A percentile compares a stretch with the other conserved stretches of the same genome.
Conservation (phyloP, 2,329 filamentous ascomycete species). For the Phyllosticta paracitricarpa region DNA sequence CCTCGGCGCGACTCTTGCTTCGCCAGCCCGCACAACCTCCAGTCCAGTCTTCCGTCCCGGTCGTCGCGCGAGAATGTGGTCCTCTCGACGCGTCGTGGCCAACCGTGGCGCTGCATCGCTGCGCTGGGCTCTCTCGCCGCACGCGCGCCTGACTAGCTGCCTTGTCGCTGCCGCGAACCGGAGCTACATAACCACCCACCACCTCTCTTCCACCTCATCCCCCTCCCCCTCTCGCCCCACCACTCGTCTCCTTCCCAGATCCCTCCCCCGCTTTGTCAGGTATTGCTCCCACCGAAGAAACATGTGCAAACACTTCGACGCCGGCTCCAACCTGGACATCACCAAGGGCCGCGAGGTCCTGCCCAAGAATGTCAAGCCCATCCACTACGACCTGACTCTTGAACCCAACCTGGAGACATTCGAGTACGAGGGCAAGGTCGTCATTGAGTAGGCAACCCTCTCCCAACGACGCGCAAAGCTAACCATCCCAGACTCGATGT, state of each 20-base stretch:
- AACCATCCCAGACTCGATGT: conserved; percentile 56
- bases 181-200: conserved; percentile 7
- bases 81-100: background rate
- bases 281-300: conserved; percentile 66
- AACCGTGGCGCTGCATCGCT: background rate
- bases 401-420: conserved; percentile 86
- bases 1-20: background rate
- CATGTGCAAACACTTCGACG: conserved; percentile 59
- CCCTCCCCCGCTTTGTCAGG: conserved; percentile 24
- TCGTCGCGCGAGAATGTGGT: background rate
- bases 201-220: background rate
- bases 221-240: conserved; percentile 2
- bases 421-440: conserved; percentile 73
- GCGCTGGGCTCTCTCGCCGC: conserved; percentile 1
- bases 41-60: background rate
- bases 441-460: conserved; percentile 55
- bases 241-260: background rate
- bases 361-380: conserved; percentile 83
- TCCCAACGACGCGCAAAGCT: conserved; percentile 11
- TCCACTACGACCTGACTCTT: conserved; percentile 82
- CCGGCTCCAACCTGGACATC: conserved; percentile 49
- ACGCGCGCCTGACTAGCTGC: conserved; percentile 3
- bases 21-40: background rate
- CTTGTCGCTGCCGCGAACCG: conserved; percentile 1
- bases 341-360: conserved; percentile 69